phyloP scores from a whole-genome alignment of 2,329 filamentous ascomycete species.

The Neonectria faginata region DNA sequence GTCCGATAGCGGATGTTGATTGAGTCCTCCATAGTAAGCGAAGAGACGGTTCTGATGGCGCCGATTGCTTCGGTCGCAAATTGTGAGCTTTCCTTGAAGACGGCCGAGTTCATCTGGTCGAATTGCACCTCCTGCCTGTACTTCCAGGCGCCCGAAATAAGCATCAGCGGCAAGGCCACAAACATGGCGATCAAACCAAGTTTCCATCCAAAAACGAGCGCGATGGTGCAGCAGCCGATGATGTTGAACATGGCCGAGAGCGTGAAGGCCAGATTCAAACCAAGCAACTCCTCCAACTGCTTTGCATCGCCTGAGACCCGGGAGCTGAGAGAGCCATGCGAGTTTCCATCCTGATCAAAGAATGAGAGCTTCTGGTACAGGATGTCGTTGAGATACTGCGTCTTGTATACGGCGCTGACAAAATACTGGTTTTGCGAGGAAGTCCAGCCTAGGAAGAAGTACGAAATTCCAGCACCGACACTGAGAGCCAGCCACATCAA shows the following conservation, averaged over 20 bases:
- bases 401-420: conserved; percentile 42
- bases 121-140: conserved; percentile 65
- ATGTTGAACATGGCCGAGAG: conserved; percentile 48
- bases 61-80: conserved; percentile 73
- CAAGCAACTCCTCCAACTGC: conserved; percentile 49
- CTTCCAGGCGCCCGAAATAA: conserved; percentile 48
- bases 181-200: conserved; percentile 53
- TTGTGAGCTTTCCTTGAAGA: conserved; percentile 70
- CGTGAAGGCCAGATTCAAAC: conserved; percentile 47
- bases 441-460: conserved; percentile 43
- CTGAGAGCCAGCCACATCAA: conserved; percentile 50
- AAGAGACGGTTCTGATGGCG: conserved; percentile 71
- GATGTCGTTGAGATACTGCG: conserved; percentile 47
- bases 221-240: conserved; percentile 46
- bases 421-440: conserved; percentile 26
- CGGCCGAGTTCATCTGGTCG: conserved; percentile 66
- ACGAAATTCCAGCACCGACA: conserved; percentile 44
- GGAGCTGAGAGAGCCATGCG: conserved; percentile 45
- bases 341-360: conserved; percentile 48
- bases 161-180: conserved; percentile 50
- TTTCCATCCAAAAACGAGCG: conserved; percentile 52
- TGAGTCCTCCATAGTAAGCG: conserved; percentile 69
- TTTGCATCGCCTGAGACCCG: conserved; percentile 48
- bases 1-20: conserved; percentile 57
- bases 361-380: conserved; percentile 45